A percentile compares a stretch with the other conserved stretches of the same genome.
phyloP scores from a whole-genome alignment of 2,329 filamentous ascomycete genomes.

The Penicillium sp. region DNA sequence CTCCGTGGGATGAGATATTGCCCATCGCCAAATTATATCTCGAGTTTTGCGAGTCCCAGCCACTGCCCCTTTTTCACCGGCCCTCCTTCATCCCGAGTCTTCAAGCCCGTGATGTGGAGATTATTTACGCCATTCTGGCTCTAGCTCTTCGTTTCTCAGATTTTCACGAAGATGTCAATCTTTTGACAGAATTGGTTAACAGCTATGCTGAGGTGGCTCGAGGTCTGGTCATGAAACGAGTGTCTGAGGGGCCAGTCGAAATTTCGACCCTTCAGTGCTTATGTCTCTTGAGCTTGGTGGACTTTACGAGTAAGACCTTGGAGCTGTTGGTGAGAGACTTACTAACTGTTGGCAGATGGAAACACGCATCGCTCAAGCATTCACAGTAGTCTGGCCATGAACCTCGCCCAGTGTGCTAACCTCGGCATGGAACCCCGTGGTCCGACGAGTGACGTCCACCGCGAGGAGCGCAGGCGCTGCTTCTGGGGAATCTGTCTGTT shows the following conservation, averaged over 20 bases:
- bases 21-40: slow-evolving; percentile 43
- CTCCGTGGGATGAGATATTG: slow-evolving; percentile 37
- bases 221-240: slow-evolving; percentile 35
- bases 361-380: slow-evolving; percentile 43
- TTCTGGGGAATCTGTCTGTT: slow-evolving; percentile 43
- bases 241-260: slow-evolving; percentile 38
- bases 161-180: slow-evolving; percentile 17
- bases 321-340: no score
- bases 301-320: slow-evolving; percentile 42
- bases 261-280: slow-evolving; percentile 42
- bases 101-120: slow-evolving; percentile 33
- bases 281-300: slow-evolving; percentile 39
- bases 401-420: slow-evolving; percentile 43
- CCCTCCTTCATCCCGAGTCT: slow-evolving; percentile 40
- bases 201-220: slow-evolving; percentile 38
- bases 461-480: slow-evolving; percentile 37
- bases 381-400: slow-evolving; percentile 44
- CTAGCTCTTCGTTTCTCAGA: slow-evolving; percentile 42
- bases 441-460: slow-evolving; percentile 14
- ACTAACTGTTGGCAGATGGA: slow-evolving; percentile 41
- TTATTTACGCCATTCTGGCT: slow-evolving; percentile 37
- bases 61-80: slow-evolving; percentile 45
- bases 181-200: slow-evolving; percentile 25
- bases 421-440: slow-evolving; percentile 35
- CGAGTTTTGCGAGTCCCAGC: slow-evolving; percentile 47